Percentiles rank a stretch among this genome's conserved stretches.
phyloP scores from a whole-genome alignment of 169 alveolate species.

The Plasmodium chabaudi region DNA sequence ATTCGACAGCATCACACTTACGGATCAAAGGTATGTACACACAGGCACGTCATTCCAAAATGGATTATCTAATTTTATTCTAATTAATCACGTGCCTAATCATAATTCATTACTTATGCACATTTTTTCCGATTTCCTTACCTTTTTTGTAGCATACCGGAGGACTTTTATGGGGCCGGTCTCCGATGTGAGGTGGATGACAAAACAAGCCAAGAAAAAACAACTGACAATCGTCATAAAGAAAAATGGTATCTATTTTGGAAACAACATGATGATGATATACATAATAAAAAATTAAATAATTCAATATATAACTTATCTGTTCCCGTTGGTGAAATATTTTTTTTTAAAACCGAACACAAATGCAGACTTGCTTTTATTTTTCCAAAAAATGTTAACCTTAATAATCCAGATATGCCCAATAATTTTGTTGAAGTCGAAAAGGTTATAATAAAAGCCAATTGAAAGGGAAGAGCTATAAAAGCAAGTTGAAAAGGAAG shows the following conservation, averaged over 20 bases:
- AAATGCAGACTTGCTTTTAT: constrained; percentile 56
- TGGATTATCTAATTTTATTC: too few species aligned
- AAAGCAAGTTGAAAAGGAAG: too few species aligned
- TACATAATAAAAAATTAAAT: neutral
- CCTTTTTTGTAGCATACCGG: constrained; percentile 29
- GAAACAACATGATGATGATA: constrained; percentile 51
- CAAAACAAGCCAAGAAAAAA: neutral
- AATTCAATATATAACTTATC: neutral
- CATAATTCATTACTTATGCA: too few species aligned
- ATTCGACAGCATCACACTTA: constrained; percentile 36
- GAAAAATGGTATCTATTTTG: constrained; percentile 67
- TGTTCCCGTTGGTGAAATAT: constrained; percentile 67
- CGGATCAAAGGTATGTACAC: constrained; percentile 41
- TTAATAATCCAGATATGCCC: constrained; percentile 22
- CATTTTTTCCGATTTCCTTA: too few species aligned
- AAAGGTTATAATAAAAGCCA: constrained; percentile 51
- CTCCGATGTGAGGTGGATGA: constrained; percentile 22
- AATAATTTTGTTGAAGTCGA: constrained; percentile 42
- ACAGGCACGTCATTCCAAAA: too few species aligned
- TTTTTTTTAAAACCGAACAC: constrained; percentile 43
- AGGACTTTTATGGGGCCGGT: constrained; percentile 59
- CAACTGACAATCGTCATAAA: neutral
- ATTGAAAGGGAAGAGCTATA: neutral
- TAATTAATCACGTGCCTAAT: too few species aligned
- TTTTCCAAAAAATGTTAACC: constrained; percentile 9